phyloP scores from a whole-genome alignment of 2,329 filamentous ascomycete species.

The Phialemonium atrogriseum region DNA sequence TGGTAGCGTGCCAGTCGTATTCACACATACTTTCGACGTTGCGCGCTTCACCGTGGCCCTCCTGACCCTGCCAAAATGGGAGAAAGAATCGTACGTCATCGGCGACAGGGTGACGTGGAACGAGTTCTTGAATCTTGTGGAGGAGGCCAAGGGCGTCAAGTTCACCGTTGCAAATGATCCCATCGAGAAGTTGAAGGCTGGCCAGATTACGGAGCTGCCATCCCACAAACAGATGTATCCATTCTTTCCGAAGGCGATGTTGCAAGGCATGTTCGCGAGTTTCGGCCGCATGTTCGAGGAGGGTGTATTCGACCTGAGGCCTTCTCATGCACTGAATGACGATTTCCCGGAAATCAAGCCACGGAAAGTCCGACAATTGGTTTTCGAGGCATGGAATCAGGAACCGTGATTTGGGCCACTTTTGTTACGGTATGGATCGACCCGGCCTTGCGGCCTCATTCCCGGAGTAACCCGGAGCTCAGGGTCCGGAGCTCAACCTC shows the following conservation, averaged over 20 bases:
- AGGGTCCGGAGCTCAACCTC: no score
- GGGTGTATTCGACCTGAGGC: conserved; percentile 7
- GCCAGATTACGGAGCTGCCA: conserved; percentile 19
- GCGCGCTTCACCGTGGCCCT: conserved; percentile 28
- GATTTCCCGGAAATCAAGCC: conserved; percentile 8
- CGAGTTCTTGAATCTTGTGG: conserved; percentile 25
- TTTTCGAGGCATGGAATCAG: conserved; percentile 5
- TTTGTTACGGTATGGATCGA: no score
- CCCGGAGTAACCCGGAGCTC: no score
- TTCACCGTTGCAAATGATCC: conserved; percentile 25
- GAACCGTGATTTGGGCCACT: no score
- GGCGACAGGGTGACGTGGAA: conserved; percentile 28
- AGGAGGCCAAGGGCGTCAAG: conserved; percentile 24
- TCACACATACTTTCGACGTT: conserved; percentile 36
- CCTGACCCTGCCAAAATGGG: conserved; percentile 30
- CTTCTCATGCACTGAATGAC: conserved; percentile 4
- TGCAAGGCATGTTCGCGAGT: conserved; percentile 5
- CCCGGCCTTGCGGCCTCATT: no score
- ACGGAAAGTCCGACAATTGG: conserved; percentile 7
- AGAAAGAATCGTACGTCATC: conserved; percentile 20
- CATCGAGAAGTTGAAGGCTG: conserved; percentile 19
- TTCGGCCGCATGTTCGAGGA: conserved; percentile 7
- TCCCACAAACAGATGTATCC: conserved; percentile 6
- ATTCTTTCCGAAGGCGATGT: conserved; percentile 6
- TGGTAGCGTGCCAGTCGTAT: conserved; percentile 27